phyloP scores from a whole-genome alignment of 495 filamentous ascomycete species.

The Penicillium alfredii region DNA sequence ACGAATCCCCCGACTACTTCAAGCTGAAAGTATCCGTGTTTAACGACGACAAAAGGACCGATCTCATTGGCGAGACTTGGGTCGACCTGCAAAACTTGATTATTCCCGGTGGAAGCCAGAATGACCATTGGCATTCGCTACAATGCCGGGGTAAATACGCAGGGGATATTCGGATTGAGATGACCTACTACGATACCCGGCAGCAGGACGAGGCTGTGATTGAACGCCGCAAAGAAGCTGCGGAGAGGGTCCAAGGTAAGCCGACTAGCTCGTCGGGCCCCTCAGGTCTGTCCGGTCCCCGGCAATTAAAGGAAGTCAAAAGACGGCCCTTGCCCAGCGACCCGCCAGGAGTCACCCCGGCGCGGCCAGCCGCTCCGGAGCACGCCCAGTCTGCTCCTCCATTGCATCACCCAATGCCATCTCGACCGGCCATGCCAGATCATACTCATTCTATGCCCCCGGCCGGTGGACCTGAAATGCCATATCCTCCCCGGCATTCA shows the following conservation, averaged over 20 bases:
- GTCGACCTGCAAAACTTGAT: conserved; percentile 76
- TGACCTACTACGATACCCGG: conserved; percentile 91
- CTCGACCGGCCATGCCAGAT: conserved; percentile 22
- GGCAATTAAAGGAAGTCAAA: conserved; percentile 58
- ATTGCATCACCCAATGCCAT: conserved; percentile 19
- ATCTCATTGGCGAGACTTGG: conserved; percentile 91
- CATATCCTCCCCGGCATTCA: conserved; percentile 17
- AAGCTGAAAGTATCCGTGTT: conserved; percentile 92
- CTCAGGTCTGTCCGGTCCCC: conserved; percentile 50
- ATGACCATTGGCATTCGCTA: conserved; percentile 84
- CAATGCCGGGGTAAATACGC: conserved; percentile 89
- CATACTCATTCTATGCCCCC: conserved; percentile 19
- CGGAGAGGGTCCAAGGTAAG: conserved; percentile 30
- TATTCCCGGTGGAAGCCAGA: conserved; percentile 80
- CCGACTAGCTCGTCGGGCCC: conserved; percentile 12
- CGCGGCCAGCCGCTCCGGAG: conserved; percentile 23
- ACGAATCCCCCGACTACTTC: conserved; percentile 93
- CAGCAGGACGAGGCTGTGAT: conserved; percentile 64
- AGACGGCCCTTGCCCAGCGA: conserved; percentile 74
- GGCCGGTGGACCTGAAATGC: conserved; percentile 10
- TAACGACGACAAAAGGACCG: conserved; percentile 95
- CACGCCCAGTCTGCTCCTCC: conserved; percentile 22
- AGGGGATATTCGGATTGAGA: conserved; percentile 88
- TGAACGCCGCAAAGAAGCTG: conserved; percentile 47
- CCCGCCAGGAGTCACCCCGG: conserved; percentile 44